Evolutionary conservation across 495 filamentous ascomycete genomes (phyloP).

Genomic region (Annulohypoxylon stygium): DNA sequence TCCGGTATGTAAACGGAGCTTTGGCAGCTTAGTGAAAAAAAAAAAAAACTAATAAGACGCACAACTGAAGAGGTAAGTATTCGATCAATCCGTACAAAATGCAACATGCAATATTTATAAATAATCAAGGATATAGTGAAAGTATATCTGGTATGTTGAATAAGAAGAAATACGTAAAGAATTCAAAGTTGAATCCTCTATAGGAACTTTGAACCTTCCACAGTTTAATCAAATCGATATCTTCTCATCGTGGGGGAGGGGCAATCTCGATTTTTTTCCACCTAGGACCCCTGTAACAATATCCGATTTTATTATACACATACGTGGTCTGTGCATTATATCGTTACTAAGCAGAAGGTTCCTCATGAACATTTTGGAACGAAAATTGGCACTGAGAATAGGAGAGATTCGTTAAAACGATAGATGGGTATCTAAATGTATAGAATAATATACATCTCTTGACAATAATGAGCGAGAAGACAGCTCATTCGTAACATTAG

Average conservation of each 20-base stretch:
- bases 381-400: too few relatives aligned
- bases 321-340: neutral
- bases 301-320: neutral
- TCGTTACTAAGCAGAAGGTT: too few relatives aligned
- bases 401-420: too few relatives aligned
- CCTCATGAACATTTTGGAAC: too few relatives aligned
- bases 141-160: too few relatives aligned
- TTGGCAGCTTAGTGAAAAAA: neutral
- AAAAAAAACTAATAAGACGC: neutral
- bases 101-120: neutral
- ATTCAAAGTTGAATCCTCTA: too few relatives aligned
- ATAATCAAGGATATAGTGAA: neutral
- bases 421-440: too few relatives aligned
- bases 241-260: constrained; percentile 53
- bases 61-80: neutral
- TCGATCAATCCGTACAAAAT: neutral
- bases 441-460: neutral
- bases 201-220: too few relatives aligned
- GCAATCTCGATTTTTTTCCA: constrained; percentile 35
- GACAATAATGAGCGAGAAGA: neutral
- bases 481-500: neutral
- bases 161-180: too few relatives aligned
- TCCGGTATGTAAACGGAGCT: neutral
- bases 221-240: neutral
- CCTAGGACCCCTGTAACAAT: neutral